These are phyloP conservation scores for Phoma sp. DNA, from an alignment of 2,329 filamentous ascomycete species.

Conservation along the genomic window DNA sequence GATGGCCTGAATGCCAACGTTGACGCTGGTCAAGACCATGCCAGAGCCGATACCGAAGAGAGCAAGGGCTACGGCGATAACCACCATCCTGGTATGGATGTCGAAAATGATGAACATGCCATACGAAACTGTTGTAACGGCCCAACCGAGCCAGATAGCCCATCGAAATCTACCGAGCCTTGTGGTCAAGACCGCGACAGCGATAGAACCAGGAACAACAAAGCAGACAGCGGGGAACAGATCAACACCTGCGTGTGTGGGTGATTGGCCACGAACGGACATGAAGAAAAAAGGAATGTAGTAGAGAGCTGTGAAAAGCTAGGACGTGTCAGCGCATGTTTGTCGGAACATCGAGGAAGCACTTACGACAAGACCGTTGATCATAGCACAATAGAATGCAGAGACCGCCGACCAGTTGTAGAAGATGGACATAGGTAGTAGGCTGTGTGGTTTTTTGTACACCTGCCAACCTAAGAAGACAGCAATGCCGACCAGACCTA, in stretches of 20 bases:
- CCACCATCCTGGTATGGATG: slow-evolving; percentile 38
- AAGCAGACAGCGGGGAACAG: slow-evolving; percentile 46
- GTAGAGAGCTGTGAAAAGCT: slow-evolving; percentile 54
- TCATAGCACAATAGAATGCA: slow-evolving; percentile 51
- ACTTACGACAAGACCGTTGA: slow-evolving; percentile 54
- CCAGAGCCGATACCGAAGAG: slow-evolving; percentile 53
- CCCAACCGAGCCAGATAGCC: slow-evolving; percentile 54
- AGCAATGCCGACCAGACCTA: slow-evolving; percentile 43
- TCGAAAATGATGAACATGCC: slow-evolving; percentile 50
- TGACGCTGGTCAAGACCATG: slow-evolving; percentile 50
- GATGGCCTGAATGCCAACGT: slow-evolving; percentile 50
- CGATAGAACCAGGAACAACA: slow-evolving; percentile 38
- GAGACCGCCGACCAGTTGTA: slow-evolving; percentile 43
- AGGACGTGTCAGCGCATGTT: background rate
- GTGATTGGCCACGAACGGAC: slow-evolving; percentile 42
- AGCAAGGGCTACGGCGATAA: slow-evolving; percentile 49
- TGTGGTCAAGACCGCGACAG: slow-evolving; percentile 34
- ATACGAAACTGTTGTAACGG: slow-evolving; percentile 43
- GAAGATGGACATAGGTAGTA: slow-evolving; percentile 50
- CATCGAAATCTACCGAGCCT: slow-evolving; percentile 45
- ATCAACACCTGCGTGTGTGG: slow-evolving; percentile 48
- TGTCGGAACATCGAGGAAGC: background rate
- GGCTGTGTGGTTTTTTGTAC: slow-evolving; percentile 41
- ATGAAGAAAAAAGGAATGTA: slow-evolving; percentile 53
- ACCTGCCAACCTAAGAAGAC: slow-evolving; percentile 47